Base-by-base conservation (phyloP, 1,284 basidiomycete species). In the Rhodotorula sp. region DNA sequence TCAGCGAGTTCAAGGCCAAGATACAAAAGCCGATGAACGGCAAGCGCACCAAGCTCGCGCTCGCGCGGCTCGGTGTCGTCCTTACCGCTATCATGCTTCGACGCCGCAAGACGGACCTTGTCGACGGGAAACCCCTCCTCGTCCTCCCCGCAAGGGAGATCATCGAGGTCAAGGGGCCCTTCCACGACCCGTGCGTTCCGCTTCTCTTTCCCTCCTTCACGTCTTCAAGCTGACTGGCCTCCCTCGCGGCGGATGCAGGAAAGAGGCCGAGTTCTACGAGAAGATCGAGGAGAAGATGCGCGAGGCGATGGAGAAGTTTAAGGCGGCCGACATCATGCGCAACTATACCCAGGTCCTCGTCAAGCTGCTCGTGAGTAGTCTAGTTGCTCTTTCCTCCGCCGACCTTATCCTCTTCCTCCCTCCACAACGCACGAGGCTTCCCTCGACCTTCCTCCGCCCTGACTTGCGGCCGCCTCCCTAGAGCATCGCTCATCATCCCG, bases 31-130 rank as follows among this genome's bases (percentile, higher is more conserved):
- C 73, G 41, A 54, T 76, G 67, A 79, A 80, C 66, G 76, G 56
- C 61, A 73, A 73, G 48, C 63, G 71, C 27, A 50, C 64, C 27
- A 69, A 74, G 72, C n/a, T 70, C 21, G 75, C 60, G 9, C 63
- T 74, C 29, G 70, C 70, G 0, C 56, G 72, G 0, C 58, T 76
- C 12, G 37, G 92, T 87, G 88, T 91, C 54, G 88, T 98, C 4
- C 84, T 98, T 10, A 89, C 90, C 76, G 87, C 90, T 5, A 85
- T 96, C 77, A 97, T 99, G 94, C 87, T 98, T 29, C 87, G 96
- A 12, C 88, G 96, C 2, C 90, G 87, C 7, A 99, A 99, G 82
- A 88, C 90, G 54, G 83, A 85, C 0, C 81, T 93, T 27, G 80
- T 84, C 71, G 91, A 96, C 76, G 96, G 96, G 25, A 91, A 93